Conservation (phyloP, 192 early-diverging fungal genomes). For the Haplosporangium gracile region DNA sequence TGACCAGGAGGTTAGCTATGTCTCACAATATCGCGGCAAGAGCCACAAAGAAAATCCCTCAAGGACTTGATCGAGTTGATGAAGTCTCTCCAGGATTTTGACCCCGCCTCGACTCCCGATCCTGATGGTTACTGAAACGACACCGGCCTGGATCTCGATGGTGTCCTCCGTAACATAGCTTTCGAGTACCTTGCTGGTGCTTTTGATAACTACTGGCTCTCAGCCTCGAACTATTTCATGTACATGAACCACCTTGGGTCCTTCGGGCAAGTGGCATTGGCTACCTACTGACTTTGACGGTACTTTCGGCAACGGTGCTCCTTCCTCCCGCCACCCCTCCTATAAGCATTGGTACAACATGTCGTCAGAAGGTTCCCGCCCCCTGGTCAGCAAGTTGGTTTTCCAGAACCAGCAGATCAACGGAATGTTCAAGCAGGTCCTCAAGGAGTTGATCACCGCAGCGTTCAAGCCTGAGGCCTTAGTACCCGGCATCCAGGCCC, state of each 20-base stretch:
- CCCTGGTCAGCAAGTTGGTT: conserved; percentile 18
- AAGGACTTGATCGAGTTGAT: conserved; percentile 22
- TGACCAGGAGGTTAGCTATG: conserved; percentile 4
- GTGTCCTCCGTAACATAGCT: conserved; percentile 24
- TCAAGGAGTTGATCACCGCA: conserved; percentile 11
- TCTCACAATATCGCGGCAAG: conserved; percentile 12
- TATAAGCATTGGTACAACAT: conserved; percentile 20
- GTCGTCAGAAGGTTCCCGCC: neutral
- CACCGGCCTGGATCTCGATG: conserved; percentile 21
- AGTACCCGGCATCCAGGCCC: conserved; percentile 9
- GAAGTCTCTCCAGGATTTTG: conserved; percentile 15
- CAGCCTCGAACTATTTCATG: conserved; percentile 23
- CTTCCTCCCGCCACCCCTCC: neutral
- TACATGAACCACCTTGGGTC: conserved; percentile 17
- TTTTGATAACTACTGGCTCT: conserved; percentile 28
- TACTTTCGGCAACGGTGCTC: conserved; percentile 18
- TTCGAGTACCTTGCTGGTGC: conserved; percentile 25
- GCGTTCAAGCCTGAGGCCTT: conserved; percentile 28
- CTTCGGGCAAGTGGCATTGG: conserved; percentile 24
- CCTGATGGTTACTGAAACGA: conserved; percentile 11
- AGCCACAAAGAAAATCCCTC: conserved; percentile 9
- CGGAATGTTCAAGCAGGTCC: conserved; percentile 4
- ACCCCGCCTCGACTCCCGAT: conserved; percentile 11
- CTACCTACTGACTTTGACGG: conserved; percentile 24
- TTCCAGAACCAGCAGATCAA: conserved; percentile 17